Evolutionary conservation across 495 filamentous ascomycete species (phyloP).

Genomic region (Arthonia radiata): DNA sequence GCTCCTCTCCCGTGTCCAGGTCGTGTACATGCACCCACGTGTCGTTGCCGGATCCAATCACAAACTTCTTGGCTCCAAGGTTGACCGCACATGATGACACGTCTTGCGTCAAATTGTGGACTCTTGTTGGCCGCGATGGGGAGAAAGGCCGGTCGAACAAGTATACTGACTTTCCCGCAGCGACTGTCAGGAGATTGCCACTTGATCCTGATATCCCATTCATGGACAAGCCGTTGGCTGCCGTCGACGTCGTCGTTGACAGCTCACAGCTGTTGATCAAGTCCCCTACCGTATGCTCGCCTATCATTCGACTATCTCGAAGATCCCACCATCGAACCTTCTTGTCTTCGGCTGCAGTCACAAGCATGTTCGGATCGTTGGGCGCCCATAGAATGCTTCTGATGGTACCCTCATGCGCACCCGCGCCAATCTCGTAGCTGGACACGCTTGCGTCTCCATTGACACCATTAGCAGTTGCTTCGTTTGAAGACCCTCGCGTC

Average conservation of each 20-base stretch:
- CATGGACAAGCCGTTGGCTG: slow-evolving; percentile 10
- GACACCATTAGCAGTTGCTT: slow-evolving; percentile 7
- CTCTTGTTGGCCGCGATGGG: slow-evolving; percentile 46
- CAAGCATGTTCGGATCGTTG: slow-evolving; percentile 53
- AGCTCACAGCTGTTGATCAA: slow-evolving; percentile 78
- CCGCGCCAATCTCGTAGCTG: slow-evolving; percentile 67
- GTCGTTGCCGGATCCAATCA: slow-evolving; percentile 68
- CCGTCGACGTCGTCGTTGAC: slow-evolving; percentile 25
- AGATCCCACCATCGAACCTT: slow-evolving; percentile 89
- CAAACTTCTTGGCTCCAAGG: slow-evolving; percentile 49
- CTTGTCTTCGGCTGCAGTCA: slow-evolving; percentile 76
- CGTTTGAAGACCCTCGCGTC: slow-evolving; percentile 17
- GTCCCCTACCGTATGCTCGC: slow-evolving; percentile 51
- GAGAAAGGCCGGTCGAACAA: slow-evolving; percentile 63
- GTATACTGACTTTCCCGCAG: slow-evolving; percentile 75
- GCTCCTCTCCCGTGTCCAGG: slow-evolving; percentile 54
- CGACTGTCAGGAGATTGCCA: slow-evolving; percentile 33
- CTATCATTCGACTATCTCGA: slow-evolving; percentile 40
- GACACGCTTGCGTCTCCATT: slow-evolving; percentile 20
- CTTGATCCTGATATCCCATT: no score
- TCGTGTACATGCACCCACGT: slow-evolving; percentile 90
- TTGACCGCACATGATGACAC: slow-evolving; percentile 79
- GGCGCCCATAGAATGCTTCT: slow-evolving; percentile 83
- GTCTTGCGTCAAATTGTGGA: slow-evolving; percentile 51
- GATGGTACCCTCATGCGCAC: slow-evolving; percentile 63